Base-by-base conservation (phyloP, 176 grass and related monocot genomes). In the Oryza brachyantha region DNA sequence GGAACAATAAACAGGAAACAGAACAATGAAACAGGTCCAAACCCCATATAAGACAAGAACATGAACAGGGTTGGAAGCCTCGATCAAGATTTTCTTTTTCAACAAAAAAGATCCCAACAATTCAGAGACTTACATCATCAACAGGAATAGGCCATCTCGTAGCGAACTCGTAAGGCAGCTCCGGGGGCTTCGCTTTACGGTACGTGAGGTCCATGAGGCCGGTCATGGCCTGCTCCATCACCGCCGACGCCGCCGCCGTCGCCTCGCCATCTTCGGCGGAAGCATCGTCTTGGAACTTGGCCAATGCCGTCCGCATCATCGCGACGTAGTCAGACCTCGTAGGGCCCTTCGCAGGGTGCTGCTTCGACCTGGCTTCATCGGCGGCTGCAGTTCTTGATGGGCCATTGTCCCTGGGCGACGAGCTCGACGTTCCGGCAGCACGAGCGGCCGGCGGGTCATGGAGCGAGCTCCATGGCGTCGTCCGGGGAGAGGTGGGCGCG, bases 51-150 rank as follows among this genome's bases (percentile, higher is more conserved):
- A 62, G 58, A 27, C 34, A 65, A 24, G 72, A 77, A 64, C 29
- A n/a, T 40, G 45, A 76, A 86, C 21, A 63, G 57, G 54, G 57
- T 25, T 40, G 66, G 55, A 78, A 78, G 42, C 7, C 4, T 61
- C 37, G 37, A 64, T 24, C 21, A 7, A 22, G n/a, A n/a, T n/a
- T n/a, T n/a, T n/a, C n/a, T n/a, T n/a, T n/a, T n/a, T n/a, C n/a
- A n/a, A n/a, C n/a, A n/a, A n/a, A n/a, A n/a, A n/a, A 66, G 66
- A 79, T 79, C 26, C 31, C 68, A 88, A 74, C 48, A 79, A 84
- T 16, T 24, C 50, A 63, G 61, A 75, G n/a, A 88, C 81, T 74
- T 79, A 88, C 86, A 74, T 73, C 48, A 60, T 11, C 13, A 50
- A 50, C 21, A 24, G 4, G 5, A 19, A 21, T 21, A 66, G 17